These are phyloP conservation scores for Yamadazyma dendronema DNA, from an alignment of 1,139 yeast genomes.

Conservation along the genomic window DNA sequence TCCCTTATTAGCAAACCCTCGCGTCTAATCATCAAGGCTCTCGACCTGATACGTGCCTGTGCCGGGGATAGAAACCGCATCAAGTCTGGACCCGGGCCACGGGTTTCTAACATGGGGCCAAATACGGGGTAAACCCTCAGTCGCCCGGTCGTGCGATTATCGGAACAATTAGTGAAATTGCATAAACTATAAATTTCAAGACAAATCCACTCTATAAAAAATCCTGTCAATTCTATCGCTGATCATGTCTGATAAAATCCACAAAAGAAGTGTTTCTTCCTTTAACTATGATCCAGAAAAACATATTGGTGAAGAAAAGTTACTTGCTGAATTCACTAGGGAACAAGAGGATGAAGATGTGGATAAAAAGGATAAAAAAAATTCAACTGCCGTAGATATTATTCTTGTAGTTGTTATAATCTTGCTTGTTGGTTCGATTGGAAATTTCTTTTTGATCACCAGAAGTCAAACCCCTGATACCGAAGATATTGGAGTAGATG, in stretches of 20 bases:
- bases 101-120: not conserved
- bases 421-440: constrained; percentile 11
- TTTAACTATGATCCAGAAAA: constrained; percentile 7
- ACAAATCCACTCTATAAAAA: too few species aligned
- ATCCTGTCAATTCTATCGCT: too few species aligned
- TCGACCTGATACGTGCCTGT: too few species aligned
- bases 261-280: constrained; percentile 14
- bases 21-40: too few species aligned
- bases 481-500: not conserved
- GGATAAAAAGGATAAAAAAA: not conserved
- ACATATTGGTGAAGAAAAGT: not conserved
- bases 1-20: too few species aligned
- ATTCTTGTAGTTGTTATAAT: constrained; percentile 9
- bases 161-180: not conserved
- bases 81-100: not conserved
- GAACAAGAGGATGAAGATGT: constrained; percentile 1
- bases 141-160: not conserved
- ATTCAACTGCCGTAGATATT: constrained; percentile 6
- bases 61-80: too few species aligned
- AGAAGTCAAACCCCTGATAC: too few species aligned
- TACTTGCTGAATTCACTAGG: too few species aligned
- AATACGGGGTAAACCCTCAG: not conserved
- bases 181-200: too few species aligned
- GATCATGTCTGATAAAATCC: constrained; percentile 4
- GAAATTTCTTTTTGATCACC: constrained; percentile 11